phyloP scores from a whole-genome alignment of 441 rosid genomes.

The Gossypium davidsonii region DNA sequence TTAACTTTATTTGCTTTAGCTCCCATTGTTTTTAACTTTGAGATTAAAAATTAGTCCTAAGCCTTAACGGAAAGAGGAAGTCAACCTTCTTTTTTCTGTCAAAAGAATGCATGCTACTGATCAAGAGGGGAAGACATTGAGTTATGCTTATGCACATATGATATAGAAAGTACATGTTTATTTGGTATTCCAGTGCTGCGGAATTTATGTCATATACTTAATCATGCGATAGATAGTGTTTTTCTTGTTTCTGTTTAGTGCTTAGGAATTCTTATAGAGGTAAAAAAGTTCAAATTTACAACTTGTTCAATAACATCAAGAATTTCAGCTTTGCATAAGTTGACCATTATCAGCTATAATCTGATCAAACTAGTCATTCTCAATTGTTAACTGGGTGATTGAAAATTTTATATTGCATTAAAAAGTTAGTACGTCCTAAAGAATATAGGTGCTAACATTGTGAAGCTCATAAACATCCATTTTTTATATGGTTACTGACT shows the following conservation, averaged over 20 bases:
- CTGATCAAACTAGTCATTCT: not conserved
- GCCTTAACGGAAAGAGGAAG: conserved; percentile 1
- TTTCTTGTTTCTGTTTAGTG: conserved; percentile 1
- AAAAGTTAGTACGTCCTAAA: not conserved
- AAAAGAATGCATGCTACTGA: not conserved
- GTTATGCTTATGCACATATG: not conserved
- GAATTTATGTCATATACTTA: not conserved
- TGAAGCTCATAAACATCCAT: not conserved
- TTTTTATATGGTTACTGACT: not conserved
- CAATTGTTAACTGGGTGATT: not conserved
- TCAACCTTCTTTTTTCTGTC: not conserved
- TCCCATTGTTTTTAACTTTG: conserved; percentile 4
- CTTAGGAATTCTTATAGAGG: not conserved
- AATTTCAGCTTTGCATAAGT: not conserved
- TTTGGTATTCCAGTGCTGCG: not conserved
- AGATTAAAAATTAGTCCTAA: not conserved
- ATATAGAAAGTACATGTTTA: not conserved
- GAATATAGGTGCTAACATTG: not conserved
- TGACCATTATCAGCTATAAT: not conserved
- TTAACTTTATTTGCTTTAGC: conserved; percentile 7
- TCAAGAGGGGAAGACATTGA: not conserved
- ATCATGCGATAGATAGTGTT: not conserved
- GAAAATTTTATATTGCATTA: not conserved
- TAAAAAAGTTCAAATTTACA: not conserved
- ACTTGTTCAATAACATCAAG: not conserved